phyloP scores from a whole-genome alignment of 768 basidiomycete genomes.

The Phlebiopsis flavidoalba region DNA sequence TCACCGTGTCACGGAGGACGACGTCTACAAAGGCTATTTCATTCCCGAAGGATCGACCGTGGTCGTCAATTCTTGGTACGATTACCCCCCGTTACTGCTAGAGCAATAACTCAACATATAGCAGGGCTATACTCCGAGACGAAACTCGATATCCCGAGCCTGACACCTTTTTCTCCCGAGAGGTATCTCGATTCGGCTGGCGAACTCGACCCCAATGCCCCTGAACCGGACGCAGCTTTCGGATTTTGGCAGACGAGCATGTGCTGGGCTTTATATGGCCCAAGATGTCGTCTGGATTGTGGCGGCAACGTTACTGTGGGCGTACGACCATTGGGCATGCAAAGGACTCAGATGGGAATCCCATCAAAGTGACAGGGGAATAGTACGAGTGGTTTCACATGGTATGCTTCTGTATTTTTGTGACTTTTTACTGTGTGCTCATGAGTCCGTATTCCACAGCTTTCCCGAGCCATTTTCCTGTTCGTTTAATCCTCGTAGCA shows the following conservation, averaged over 20 bases:
- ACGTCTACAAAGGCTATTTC: slow-evolving; percentile 25
- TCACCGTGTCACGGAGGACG: slow-evolving; percentile 24
- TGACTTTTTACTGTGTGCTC: neutral
- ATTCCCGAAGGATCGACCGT: slow-evolving; percentile 26
- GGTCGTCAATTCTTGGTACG: slow-evolving; percentile 26
- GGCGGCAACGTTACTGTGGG: slow-evolving; percentile 15
- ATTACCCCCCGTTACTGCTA: neutral
- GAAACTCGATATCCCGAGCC: slow-evolving; percentile 27
- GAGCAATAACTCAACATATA: neutral
- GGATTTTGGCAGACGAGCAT: slow-evolving; percentile 12
- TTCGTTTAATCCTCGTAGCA: neutral
- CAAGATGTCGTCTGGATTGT: slow-evolving; percentile 15
- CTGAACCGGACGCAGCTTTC: slow-evolving; percentile 5
- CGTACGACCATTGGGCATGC: slow-evolving; percentile 17
- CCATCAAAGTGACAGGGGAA: neutral
- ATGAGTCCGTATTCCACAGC: neutral
- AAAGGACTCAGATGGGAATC: slow-evolving; percentile 14
- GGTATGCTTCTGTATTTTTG: neutral
- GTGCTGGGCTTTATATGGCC: slow-evolving; percentile 19
- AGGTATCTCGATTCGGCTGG: slow-evolving; percentile 7
- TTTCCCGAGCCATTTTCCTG: neutral
- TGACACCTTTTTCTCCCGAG: slow-evolving; percentile 16
- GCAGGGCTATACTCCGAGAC: slow-evolving; percentile 36
- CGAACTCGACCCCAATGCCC: neutral
- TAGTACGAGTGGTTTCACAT: neutral